Evolutionary conservation across 495 filamentous ascomycete genomes (phyloP).

Genomic region (Neurospora sp.): DNA sequence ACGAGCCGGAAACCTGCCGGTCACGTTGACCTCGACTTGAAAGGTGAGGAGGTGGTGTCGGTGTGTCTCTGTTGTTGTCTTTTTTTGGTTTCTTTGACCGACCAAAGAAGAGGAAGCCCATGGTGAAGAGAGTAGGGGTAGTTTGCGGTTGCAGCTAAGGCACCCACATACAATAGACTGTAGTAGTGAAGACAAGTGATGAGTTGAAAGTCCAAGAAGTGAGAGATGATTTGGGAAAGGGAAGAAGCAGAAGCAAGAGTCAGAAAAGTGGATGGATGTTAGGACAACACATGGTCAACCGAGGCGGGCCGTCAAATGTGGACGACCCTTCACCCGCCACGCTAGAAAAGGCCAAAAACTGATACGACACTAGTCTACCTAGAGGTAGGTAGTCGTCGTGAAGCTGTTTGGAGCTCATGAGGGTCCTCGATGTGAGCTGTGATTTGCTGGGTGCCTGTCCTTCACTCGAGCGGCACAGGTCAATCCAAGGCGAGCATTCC

Average conservation of each 20-base stretch:
- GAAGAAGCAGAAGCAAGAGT: neutral
- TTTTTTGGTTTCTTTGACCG: conserved; percentile 30
- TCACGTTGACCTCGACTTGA: neutral
- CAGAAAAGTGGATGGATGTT: neutral
- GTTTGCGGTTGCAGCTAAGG: neutral
- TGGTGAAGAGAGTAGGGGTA: conserved; percentile 16
- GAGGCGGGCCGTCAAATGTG: neutral
- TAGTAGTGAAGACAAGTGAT: neutral
- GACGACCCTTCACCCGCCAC: neutral
- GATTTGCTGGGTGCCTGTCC: neutral
- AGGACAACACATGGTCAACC: neutral
- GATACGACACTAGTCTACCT: neutral
- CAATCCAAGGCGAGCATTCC: conserved; percentile 8
- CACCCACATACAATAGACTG: neutral
- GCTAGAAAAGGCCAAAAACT: neutral
- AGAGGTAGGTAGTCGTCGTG: neutral
- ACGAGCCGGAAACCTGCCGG: neutral
- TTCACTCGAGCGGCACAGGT: neutral
- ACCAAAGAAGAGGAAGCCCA: conserved; percentile 40
- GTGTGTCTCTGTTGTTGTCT: conserved; percentile 5
- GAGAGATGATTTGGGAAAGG: neutral
- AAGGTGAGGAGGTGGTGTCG: conserved; percentile 6
- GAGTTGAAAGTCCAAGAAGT: neutral
- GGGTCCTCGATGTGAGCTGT: neutral
- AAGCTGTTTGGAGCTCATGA: neutral